A percentile compares a stretch with the other conserved stretches of the same genome.
phyloP scores from a whole-genome alignment of 768 basidiomycete genomes.

The Calocera viscosa region DNA sequence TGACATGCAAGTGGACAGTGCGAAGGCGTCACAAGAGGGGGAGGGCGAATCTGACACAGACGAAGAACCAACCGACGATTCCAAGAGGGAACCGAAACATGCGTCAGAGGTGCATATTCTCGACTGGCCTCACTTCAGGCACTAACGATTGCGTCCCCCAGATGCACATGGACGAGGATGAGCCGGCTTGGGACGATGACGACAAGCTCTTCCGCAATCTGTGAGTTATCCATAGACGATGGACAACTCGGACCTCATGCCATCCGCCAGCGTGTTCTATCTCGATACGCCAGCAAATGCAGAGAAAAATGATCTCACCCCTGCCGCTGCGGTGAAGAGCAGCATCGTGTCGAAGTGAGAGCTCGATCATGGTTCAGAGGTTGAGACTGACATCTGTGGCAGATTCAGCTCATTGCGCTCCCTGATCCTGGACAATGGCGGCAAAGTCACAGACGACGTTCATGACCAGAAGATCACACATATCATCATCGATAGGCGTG shows the following conservation, averaged over 20 bases:
- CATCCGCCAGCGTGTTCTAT: constrained; percentile 59
- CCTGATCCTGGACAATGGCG: constrained; percentile 56
- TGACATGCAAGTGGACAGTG: background rate
- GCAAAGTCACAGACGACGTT: constrained; percentile 48
- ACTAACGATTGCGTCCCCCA: constrained; percentile 31
- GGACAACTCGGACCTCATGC: background rate
- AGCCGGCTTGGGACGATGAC: constrained; percentile 64
- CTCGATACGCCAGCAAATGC: constrained; percentile 74
- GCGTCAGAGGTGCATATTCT: constrained; percentile 58
- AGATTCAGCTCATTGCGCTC: constrained; percentile 47
- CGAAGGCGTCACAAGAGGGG: background rate
- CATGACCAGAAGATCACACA: constrained; percentile 75
- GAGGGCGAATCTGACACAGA: constrained; percentile 9
- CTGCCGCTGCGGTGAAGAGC: constrained; percentile 29
- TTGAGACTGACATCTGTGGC: constrained; percentile 5
- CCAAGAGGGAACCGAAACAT: constrained; percentile 43
- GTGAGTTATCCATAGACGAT: constrained; percentile 32
- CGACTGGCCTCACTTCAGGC: too few relatives aligned
- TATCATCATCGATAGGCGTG: constrained; percentile 70
- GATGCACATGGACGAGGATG: constrained; percentile 59
- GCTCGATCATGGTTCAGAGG: constrained; percentile 15
- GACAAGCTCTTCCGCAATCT: constrained; percentile 71
- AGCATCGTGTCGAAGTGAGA: constrained; percentile 44
- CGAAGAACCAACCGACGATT: constrained; percentile 32
- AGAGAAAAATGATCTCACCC: constrained; percentile 42